Percentiles rank a stretch among this genome's conserved stretches.
Conservation (phyloP, 2,329 filamentous ascomycete genomes). For the Coniochaeta pulveracea region DNA sequence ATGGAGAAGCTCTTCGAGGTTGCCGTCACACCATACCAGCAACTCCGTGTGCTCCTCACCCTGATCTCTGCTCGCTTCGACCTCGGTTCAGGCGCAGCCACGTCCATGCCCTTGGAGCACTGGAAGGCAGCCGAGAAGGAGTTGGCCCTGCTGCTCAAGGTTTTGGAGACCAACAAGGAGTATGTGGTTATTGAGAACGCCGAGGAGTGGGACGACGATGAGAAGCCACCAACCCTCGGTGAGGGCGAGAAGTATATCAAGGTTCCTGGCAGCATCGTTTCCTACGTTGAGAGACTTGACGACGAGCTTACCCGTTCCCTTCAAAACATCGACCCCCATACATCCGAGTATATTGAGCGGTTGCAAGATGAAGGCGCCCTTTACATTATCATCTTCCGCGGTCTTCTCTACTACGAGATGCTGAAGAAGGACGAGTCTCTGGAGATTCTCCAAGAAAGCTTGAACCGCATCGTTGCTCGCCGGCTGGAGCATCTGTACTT, state of each 20-base stretch:
- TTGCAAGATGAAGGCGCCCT: constrained; percentile 81
- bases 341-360: constrained; percentile 95
- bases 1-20: constrained; percentile 96
- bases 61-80: constrained; percentile 93
- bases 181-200: constrained; percentile 83
- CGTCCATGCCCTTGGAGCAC: constrained; percentile 87
- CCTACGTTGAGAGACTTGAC: constrained; percentile 87
- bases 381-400: constrained; percentile 86
- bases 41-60: constrained; percentile 82
- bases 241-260: constrained; percentile 73
- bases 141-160: constrained; percentile 62
- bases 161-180: constrained; percentile 68
- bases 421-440: constrained; percentile 60
- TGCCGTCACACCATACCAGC: constrained; percentile 82
- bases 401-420: constrained; percentile 78
- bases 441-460: constrained; percentile 68
- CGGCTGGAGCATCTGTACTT: constrained; percentile 97
- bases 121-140: constrained; percentile 94
- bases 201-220: constrained; percentile 98
- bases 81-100: constrained; percentile 63
- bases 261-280: constrained; percentile 87
- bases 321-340: constrained; percentile 95
- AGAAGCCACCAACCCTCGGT: constrained; percentile 71
- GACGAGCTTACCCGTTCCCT: constrained; percentile 96
- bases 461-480: constrained; percentile 90